Conservation (phyloP, 305 asterid species). For the Plantago rigida region DNA sequence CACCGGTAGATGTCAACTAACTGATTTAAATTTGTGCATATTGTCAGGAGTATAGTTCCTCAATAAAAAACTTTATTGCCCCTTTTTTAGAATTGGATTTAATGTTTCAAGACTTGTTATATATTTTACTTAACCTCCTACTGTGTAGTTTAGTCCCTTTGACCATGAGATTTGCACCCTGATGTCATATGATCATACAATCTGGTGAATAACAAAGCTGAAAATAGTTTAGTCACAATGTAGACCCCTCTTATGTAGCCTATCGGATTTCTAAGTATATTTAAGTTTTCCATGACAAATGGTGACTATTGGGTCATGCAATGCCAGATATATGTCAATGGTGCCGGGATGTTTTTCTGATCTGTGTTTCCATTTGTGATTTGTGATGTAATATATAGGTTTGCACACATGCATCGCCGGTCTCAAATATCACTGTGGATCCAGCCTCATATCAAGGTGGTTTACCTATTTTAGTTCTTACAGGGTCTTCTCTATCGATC, state of each 20-base stretch:
- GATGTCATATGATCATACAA: too few species aligned
- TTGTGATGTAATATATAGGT: constrained; percentile 42
- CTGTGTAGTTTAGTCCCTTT: too few species aligned
- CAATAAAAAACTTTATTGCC: constrained; percentile 6
- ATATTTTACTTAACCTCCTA: too few species aligned
- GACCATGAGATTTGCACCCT: too few species aligned
- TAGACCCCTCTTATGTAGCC: too few species aligned
- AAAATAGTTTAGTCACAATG: too few species aligned
- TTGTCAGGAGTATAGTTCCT: constrained; percentile 6
- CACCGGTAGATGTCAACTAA: constrained; percentile 10
- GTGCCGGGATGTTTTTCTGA: neutral
- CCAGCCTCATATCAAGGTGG: constrained; percentile 79
- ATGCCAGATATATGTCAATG: too few species aligned
- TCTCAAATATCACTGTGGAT: constrained; percentile 87
- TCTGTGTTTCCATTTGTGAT: constrained; percentile 11
- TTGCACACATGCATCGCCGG: constrained; percentile 54
- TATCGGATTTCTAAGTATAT: too few species aligned
- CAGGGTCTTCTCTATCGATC: constrained; percentile 15
- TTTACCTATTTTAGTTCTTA: constrained; percentile 27
- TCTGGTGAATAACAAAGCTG: too few species aligned
- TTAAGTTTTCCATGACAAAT: too few species aligned
- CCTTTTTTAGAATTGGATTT: neutral
- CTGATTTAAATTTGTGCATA: constrained; percentile 19
- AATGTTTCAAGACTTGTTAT: too few species aligned
- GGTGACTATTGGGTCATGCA: too few species aligned